Evolutionary conservation across 2,329 filamentous ascomycete genomes (phyloP), one percentile per base, ranked within the genome.

Genomic region (Fusarium tanahbumbuense): DNA sequence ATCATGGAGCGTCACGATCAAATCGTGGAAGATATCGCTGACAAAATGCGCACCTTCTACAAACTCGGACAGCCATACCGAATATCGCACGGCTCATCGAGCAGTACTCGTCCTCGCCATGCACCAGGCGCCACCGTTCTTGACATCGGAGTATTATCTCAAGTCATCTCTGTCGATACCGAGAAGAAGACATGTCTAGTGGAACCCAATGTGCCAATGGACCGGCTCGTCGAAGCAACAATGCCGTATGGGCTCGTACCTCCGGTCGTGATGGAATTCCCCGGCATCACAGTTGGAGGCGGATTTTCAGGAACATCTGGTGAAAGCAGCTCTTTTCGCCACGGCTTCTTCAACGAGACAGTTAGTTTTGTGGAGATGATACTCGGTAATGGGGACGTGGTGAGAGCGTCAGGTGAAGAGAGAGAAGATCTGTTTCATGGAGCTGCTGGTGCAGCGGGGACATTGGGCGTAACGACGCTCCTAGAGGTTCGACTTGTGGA

Each of bases 71-170:
- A 83, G 74, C 87, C 90, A 8, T 93, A 91, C 80, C 87, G 91
- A 45, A 91, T 93, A 77, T 89, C 85, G 74, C 91, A 93, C 80
- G 91, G 91, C 68, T 89, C 88, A 15, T 93, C 91, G 49, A 93
- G 93, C 80, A 91, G 86, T 73, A 94, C 92, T 42, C 88, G 85
- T 5, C 84, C 85, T 16, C 81, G 81, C 6, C 78, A 81, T 28
- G 73, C 73, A 1, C 77, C 52, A 2, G 25, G 47, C 3, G 13
- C 56, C 9, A 75, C 56, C 2, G 20, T 63, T 3, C 44, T 76
- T 46, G 73, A 76, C n/a, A 76, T 76, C 30, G 60, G 61, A 40
- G 56, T 55, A 47, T 15, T 76, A 15, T 67, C 56, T 1, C 64
- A 49, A n/a, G 63, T 76, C 1, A 37, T 75, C 0, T 44, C 50